Evolutionary conservation across 2,329 filamentous ascomycete species (phyloP), one percentile per base, ranked within the genome.

Genomic region (Cryphonectria parasitica): DNA sequence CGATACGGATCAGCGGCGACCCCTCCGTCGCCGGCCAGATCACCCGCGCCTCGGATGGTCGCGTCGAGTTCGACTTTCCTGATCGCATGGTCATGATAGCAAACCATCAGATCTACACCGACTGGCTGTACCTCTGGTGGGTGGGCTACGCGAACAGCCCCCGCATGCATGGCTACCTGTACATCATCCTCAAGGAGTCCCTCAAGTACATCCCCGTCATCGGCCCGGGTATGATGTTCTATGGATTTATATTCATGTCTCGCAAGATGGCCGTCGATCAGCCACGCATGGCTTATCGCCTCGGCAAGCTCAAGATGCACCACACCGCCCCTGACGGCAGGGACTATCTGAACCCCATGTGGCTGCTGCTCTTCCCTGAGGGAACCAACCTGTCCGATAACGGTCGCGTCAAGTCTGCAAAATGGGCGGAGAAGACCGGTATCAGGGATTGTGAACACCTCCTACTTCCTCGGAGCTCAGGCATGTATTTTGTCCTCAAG

Each of bases 61-160:
- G 89, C 68, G 86, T 97, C 49, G 86, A 94, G 76, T 94, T 93
- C 79, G 85, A 89, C 74, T 97, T 97, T 74, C 93, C 94, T 0
- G 91, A 96, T 77, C 88, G 94, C 64, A 83, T 97, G 77, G 87
- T 97, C 36, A 83, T 97, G 81, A 92, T 97, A 79, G 93, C 94
- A 36, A 97, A 97, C 78, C 94, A 97, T 78, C 93, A 96, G 87
- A 90, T 97, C 67, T 97, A 97, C 78, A 95, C 93, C 11, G 93
- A 97, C 81, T 97, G 93, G 94, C 82, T 97, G 11, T 97, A 97
- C 78, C 87, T 97, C 10, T 97, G 94, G 94, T 97, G 94, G 94
- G 90, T 94, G 36, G 92, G 90, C n/a, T 97, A 97, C 77, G 93
- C 92, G 36, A 91, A 90, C 77, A 79, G 76, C 1, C 92, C 92